These are phyloP conservation scores for Artemisia argyi DNA, from an alignment of 129 eudicot genomes.

Conservation along the genomic window DNA sequence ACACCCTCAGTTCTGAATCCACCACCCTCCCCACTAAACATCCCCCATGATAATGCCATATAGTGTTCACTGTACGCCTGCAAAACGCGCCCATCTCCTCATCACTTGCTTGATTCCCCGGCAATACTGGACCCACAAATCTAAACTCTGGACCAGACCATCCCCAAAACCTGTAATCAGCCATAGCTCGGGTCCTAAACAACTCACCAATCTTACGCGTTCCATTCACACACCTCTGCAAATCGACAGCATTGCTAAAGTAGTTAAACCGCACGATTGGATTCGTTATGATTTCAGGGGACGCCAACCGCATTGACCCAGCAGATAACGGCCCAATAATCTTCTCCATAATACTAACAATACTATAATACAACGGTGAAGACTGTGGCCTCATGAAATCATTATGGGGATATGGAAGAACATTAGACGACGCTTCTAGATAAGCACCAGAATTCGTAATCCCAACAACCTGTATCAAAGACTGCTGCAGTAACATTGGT, in stretches of 20 bases:
- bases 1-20: conserved; percentile 56
- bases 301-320: conserved; percentile 68
- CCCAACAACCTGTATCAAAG: conserved; percentile 94
- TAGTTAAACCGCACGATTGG: conserved; percentile 83
- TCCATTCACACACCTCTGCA: conserved; percentile 72
- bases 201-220: conserved; percentile 59
- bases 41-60: conserved; percentile 99
- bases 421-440: conserved; percentile 83
- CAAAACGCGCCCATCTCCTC: conserved; percentile 61
- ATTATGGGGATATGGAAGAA: conserved; percentile 51
- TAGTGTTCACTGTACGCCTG: conserved; percentile 73
- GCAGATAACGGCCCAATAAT: conserved; percentile 64
- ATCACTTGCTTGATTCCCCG: conserved; percentile 53
- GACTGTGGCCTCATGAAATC: conserved; percentile 43
- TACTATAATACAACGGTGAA: conserved; percentile 55
- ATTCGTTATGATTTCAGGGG: conserved; percentile 65
- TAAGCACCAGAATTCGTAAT: conserved; percentile 78
- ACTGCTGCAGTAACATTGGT: conserved; percentile 67
- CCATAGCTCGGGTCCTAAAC: conserved; percentile 60
- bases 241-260: conserved; percentile 63
- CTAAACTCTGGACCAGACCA: conserved; percentile 68
- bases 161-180: conserved; percentile 50
- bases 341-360: conserved; percentile 85
- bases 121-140: conserved; percentile 62
- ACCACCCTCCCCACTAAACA: conserved; percentile 83